phyloP scores from a whole-genome alignment of 2,329 filamentous ascomycete genomes.

The Cyanodermella asteris region DNA sequence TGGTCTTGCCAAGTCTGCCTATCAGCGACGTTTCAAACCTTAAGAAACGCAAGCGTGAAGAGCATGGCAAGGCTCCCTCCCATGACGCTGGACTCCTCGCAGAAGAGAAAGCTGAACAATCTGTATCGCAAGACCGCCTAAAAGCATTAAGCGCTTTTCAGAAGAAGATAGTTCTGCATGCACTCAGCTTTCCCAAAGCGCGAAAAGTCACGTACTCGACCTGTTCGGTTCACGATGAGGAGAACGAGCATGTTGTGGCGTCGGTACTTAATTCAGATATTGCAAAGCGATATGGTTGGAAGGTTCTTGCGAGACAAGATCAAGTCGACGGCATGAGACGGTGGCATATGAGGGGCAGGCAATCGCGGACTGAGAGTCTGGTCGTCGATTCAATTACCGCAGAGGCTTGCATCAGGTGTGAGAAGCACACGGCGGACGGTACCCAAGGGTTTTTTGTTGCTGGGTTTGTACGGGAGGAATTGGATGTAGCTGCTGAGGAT shows the following conservation, averaged over 20 bases:
- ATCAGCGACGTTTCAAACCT: conserved; percentile 16
- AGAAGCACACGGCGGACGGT: conserved; percentile 56
- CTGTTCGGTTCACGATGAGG: conserved; percentile 66
- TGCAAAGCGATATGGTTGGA: conserved; percentile 51
- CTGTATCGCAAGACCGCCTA: conserved; percentile 33
- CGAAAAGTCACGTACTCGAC: conserved; percentile 74
- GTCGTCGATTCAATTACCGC: conserved; percentile 32
- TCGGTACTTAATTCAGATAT: conserved; percentile 45
- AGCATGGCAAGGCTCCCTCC: conserved; percentile 3
- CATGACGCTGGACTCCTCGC: conserved; percentile 8
- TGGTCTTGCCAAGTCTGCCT: conserved; percentile 33
- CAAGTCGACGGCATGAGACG: conserved; percentile 55
- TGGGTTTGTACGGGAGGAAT: conserved; percentile 48
- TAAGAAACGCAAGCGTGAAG: conserved; percentile 22
- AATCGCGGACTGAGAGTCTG: conserved; percentile 11
- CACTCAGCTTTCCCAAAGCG: conserved; percentile 58
- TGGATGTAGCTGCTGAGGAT: conserved; percentile 14
- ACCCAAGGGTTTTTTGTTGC: conserved; percentile 93
- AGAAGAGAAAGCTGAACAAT: conserved; percentile 12
- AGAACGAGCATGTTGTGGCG: conserved; percentile 73
- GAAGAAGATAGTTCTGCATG: conserved; percentile 58
- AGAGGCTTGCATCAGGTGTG: conserved; percentile 62
- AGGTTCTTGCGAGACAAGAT: conserved; percentile 44
- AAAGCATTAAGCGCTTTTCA: conserved; percentile 62
- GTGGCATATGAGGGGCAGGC: conserved; percentile 46